Conservation (phyloP, 208 protist species). For the Eutreptiella sp. region DNA sequence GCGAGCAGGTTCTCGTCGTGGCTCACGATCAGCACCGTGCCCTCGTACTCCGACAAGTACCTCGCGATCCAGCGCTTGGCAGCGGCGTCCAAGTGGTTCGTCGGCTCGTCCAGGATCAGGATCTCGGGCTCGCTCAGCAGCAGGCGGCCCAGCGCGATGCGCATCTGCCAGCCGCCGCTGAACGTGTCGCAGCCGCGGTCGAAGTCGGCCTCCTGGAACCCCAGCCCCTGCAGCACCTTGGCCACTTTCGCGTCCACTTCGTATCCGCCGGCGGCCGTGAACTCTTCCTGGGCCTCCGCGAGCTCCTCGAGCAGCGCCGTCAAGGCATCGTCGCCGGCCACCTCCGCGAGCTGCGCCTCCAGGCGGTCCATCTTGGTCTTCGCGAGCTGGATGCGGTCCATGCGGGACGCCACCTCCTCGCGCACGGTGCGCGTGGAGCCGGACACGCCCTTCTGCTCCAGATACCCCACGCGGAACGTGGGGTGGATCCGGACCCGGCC, state of each 20-base stretch:
- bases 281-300: conserved; percentile 44
- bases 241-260: conserved; percentile 45
- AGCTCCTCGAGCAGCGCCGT: conserved; percentile 15
- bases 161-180: conserved; percentile 20
- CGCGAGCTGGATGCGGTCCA: conserved; percentile 46
- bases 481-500: conserved; percentile 43
- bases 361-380: no score
- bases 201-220: no score
- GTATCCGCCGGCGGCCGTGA: conserved; percentile 52
- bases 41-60: conserved; percentile 5
- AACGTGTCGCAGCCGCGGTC: no score
- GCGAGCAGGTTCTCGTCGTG: conserved; percentile 20
- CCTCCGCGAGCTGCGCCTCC: no score
- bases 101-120: conserved; percentile 44
- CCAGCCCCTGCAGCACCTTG: conserved; percentile 38
- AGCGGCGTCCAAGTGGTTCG: conserved; percentile 40
- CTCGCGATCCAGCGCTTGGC: no score
- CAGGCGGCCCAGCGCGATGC: conserved; percentile 2
- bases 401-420: no score
- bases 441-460: no score
- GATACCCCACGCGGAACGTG: conserved; percentile 49
- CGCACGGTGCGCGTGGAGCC: no score
- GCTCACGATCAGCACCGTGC: conserved; percentile 18
- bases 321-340: no score
- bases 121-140: conserved; percentile 26